phyloP scores from a whole-genome alignment of 192 early-diverging fungal species.

The Chytriomyces sp. region DNA sequence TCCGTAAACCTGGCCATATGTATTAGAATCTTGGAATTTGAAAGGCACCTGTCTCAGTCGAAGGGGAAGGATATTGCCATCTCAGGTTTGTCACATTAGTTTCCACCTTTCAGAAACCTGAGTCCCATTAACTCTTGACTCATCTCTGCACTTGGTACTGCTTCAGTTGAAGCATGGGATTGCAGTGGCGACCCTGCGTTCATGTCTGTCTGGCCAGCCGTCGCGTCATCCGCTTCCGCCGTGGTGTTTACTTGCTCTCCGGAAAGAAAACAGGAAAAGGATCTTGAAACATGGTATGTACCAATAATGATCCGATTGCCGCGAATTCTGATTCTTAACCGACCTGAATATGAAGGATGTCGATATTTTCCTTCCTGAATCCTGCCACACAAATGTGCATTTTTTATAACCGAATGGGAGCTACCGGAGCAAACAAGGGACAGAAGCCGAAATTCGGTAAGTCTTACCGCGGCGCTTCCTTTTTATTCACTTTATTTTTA shows the following conservation, averaged over 20 bases:
- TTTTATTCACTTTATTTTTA: not conserved
- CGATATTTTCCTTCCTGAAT: slow-evolving; percentile 42
- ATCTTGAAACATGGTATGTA: slow-evolving; percentile 49
- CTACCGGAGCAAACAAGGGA: slow-evolving; percentile 1
- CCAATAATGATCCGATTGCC: no score
- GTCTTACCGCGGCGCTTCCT: not conserved
- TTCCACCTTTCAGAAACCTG: no score
- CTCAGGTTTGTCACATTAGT: not conserved
- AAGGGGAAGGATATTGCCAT: slow-evolving; percentile 21
- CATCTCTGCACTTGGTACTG: not conserved
- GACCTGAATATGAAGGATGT: slow-evolving; percentile 29
- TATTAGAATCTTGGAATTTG: slow-evolving; percentile 29
- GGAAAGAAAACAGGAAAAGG: slow-evolving; percentile 49
- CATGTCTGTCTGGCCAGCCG: slow-evolving; percentile 41
- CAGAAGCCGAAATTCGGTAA: slow-evolving; percentile 29
- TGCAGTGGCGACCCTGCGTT: slow-evolving; percentile 52
- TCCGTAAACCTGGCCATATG: not conserved
- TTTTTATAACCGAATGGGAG: slow-evolving; percentile 42
- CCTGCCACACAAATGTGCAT: slow-evolving; percentile 41
- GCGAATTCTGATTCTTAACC: not conserved
- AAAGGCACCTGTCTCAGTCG: slow-evolving; percentile 19
- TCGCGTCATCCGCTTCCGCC: slow-evolving; percentile 41
- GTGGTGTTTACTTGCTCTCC: slow-evolving; percentile 45
- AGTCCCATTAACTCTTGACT: not conserved
- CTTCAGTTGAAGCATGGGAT: slow-evolving; percentile 55